Evolutionary conservation across 148 eudicot genomes (phyloP).

Genomic region (Gaultheria prostrata): DNA sequence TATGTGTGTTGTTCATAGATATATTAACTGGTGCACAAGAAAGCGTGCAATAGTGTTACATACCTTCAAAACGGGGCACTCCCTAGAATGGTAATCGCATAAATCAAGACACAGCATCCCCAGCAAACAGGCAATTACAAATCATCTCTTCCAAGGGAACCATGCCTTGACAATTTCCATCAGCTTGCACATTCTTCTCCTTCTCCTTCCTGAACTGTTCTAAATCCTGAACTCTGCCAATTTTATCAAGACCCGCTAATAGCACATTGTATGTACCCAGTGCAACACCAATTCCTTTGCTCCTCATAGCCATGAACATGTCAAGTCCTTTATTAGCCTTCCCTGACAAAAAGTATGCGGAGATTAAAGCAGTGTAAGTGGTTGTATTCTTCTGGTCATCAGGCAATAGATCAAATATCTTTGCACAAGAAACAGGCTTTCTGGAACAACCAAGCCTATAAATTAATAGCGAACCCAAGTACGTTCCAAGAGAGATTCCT

Average conservation of each 20-base stretch:
- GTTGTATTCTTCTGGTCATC: conserved; percentile 45
- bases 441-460: conserved; percentile 58
- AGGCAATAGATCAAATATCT: conserved; percentile 49
- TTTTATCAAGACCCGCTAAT: conserved; percentile 56
- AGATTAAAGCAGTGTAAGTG: conserved; percentile 56
- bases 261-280: conserved; percentile 57
- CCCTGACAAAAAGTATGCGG: conserved; percentile 56
- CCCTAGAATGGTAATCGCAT: not conserved
- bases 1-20: not conserved
- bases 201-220: conserved; percentile 51
- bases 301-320: conserved; percentile 47
- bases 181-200: conserved; percentile 32
- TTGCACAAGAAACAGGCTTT: conserved; percentile 47
- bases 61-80: not conserved
- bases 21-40: not conserved
- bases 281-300: conserved; percentile 32
- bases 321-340: conserved; percentile 53
- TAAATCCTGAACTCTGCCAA: conserved; percentile 38
- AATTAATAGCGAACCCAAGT: conserved; percentile 47
- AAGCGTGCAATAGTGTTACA: not conserved
- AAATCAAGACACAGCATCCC: conserved; percentile 28
- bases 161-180: conserved; percentile 20
- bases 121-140: conserved; percentile 55
- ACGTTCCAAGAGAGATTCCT: conserved; percentile 45
- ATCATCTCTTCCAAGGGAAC: conserved; percentile 40